Conservation (phyloP, 345 rosid genomes). For the Orychophragmus violaceus region DNA sequence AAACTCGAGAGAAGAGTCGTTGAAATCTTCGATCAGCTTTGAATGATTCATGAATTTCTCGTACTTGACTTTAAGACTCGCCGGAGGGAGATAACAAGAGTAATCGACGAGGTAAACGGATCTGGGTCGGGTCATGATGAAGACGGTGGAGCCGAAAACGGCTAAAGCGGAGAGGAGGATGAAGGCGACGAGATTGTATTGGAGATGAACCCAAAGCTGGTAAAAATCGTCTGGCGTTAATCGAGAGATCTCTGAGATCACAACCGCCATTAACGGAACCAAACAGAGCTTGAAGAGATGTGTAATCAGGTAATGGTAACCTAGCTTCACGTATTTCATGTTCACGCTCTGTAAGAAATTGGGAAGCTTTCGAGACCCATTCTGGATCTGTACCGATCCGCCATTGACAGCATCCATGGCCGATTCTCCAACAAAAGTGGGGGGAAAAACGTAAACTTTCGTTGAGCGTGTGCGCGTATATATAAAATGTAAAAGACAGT, state of each 20-base stretch:
- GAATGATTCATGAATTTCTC: slow-evolving; percentile 79
- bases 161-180: slow-evolving; percentile 55
- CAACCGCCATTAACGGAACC: slow-evolving; percentile 61
- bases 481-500: not conserved
- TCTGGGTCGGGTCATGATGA: slow-evolving; percentile 78
- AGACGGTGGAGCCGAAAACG: slow-evolving; percentile 63
- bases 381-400: slow-evolving; percentile 62
- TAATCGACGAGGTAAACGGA: slow-evolving; percentile 41
- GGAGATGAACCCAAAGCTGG: slow-evolving; percentile 79
- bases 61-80: slow-evolving; percentile 43
- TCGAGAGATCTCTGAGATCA: slow-evolving; percentile 49
- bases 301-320: slow-evolving; percentile 72
- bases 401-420: slow-evolving; percentile 40
- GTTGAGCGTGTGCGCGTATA: not conserved
- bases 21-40: slow-evolving; percentile 56
- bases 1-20: slow-evolving; percentile 75
- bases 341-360: slow-evolving; percentile 87
- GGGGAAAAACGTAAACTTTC: not conserved
- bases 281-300: slow-evolving; percentile 66
- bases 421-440: not conserved
- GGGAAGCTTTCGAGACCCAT: slow-evolving; percentile 44
- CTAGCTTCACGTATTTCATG: slow-evolving; percentile 79
- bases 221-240: slow-evolving; percentile 54
- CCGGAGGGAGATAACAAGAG: slow-evolving; percentile 60
- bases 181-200: slow-evolving; percentile 70